Evolutionary conservation across 345 rosid species (phyloP).

Genomic region (Populus nigra): DNA sequence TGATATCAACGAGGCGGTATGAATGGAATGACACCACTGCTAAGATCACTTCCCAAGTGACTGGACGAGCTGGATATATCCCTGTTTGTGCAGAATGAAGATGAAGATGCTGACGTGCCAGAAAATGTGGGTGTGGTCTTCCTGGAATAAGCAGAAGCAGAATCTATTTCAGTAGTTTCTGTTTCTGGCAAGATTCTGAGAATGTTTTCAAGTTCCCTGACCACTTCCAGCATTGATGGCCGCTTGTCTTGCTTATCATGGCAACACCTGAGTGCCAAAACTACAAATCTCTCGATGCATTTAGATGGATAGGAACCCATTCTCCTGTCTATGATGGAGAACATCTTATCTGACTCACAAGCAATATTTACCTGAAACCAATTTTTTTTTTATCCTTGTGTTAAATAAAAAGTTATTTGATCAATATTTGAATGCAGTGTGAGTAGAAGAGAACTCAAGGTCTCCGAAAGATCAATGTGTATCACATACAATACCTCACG

Average conservation of each 20-base stretch:
- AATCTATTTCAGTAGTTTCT: conserved; percentile 1
- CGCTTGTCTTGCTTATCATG: conserved; percentile 61
- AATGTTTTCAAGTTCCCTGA: conserved; percentile 69
- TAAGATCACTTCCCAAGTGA: conserved; percentile 63
- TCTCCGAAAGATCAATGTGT: neutral
- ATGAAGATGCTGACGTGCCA: conserved; percentile 38
- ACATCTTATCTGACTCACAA: conserved; percentile 45
- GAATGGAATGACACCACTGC: conserved; percentile 53
- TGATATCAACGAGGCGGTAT: conserved; percentile 52
- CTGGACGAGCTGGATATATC: conserved; percentile 34
- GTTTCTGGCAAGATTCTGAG: conserved; percentile 46
- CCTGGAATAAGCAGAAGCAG: conserved; percentile 14
- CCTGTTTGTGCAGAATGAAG: conserved; percentile 20
- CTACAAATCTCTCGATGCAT: conserved; percentile 51
- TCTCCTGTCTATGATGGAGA: conserved; percentile 65
- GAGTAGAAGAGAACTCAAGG: neutral
- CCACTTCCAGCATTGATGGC: conserved; percentile 67
- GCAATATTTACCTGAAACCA: conserved; percentile 55
- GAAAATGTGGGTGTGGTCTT: conserved; percentile 24
- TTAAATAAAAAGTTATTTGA: too few species aligned
- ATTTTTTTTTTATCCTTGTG: neutral
- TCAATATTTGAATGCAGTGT: neutral
- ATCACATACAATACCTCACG: conserved; percentile 50
- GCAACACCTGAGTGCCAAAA: conserved; percentile 67
- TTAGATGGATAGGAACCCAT: conserved; percentile 81